phyloP scores from a whole-genome alignment of 345 rosid genomes.

The Anacardium occidentale region DNA sequence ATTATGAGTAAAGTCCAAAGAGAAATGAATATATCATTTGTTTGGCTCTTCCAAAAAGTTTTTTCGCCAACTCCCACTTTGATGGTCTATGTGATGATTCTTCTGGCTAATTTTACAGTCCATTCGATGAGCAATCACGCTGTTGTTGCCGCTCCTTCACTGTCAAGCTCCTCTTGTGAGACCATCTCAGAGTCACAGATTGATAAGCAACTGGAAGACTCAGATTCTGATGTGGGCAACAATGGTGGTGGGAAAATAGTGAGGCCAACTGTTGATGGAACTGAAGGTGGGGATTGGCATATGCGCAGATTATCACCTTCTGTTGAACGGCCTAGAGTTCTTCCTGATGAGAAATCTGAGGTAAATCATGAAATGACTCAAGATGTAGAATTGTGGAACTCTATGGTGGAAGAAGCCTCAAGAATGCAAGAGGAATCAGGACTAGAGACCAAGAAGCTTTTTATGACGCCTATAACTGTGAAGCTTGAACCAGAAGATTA shows the following conservation, averaged over 20 bases:
- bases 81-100: constrained; percentile 70
- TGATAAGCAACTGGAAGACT: background rate
- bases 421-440: constrained; percentile 29
- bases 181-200: background rate
- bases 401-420: constrained; percentile 47
- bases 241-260: background rate
- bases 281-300: background rate
- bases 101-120: constrained; percentile 62
- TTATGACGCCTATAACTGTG: constrained; percentile 42
- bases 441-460: constrained; percentile 26
- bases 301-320: constrained; percentile 5
- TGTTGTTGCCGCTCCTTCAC: constrained; percentile 15
- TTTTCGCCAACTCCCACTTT: constrained; percentile 66
- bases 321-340: constrained; percentile 9
- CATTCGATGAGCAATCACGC: constrained; percentile 50
- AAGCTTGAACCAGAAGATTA: constrained; percentile 46
- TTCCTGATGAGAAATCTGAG: background rate
- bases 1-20: constrained; percentile 39
- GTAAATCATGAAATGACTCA: constrained; percentile 18
- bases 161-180: background rate
- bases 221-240: constrained; percentile 3
- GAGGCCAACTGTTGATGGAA: background rate
- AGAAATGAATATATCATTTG: constrained; percentile 54
- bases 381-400: constrained; percentile 48
- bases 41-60: constrained; percentile 69